These are phyloP conservation scores for Blastobotrys apis DNA, from an alignment of 1,139 yeast species.

Conservation along the genomic window DNA sequence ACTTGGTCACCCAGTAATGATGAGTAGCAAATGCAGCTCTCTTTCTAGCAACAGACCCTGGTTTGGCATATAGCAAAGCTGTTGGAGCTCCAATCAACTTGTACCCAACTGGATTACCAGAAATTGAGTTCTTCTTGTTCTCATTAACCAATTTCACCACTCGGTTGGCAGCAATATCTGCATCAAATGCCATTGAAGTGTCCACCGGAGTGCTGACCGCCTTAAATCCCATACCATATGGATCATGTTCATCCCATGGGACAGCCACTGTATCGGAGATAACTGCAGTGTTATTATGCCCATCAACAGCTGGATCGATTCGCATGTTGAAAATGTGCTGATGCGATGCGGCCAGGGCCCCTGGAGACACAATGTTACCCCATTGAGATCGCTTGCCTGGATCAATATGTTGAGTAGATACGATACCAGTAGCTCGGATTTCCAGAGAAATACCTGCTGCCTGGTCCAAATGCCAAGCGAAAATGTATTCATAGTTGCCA, in stretches of 20 bases:
- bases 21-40: constrained; percentile 72
- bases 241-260: constrained; percentile 58
- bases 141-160: constrained; percentile 72
- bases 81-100: constrained; percentile 75
- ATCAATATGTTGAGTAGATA: constrained; percentile 68
- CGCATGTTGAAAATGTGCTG: constrained; percentile 83
- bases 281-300: constrained; percentile 68
- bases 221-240: constrained; percentile 71
- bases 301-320: constrained; percentile 84
- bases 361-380: constrained; percentile 83
- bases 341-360: constrained; percentile 84
- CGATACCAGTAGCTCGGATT: constrained; percentile 84
- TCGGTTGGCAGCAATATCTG: constrained; percentile 73
- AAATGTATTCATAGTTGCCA: constrained; percentile 82
- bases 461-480: constrained; percentile 73
- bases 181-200: constrained; percentile 68
- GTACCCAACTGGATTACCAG: constrained; percentile 78
- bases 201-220: constrained; percentile 63
- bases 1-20: constrained; percentile 73
- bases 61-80: constrained; percentile 66
- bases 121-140: constrained; percentile 66
- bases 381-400: constrained; percentile 68
- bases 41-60: constrained; percentile 55
- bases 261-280: constrained; percentile 66
- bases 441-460: constrained; percentile 82